Evolutionary conservation across 73 alveolate species (phyloP), one percentile per base, ranked within the genome.

Genomic region (Halteria grandinella): DNA sequence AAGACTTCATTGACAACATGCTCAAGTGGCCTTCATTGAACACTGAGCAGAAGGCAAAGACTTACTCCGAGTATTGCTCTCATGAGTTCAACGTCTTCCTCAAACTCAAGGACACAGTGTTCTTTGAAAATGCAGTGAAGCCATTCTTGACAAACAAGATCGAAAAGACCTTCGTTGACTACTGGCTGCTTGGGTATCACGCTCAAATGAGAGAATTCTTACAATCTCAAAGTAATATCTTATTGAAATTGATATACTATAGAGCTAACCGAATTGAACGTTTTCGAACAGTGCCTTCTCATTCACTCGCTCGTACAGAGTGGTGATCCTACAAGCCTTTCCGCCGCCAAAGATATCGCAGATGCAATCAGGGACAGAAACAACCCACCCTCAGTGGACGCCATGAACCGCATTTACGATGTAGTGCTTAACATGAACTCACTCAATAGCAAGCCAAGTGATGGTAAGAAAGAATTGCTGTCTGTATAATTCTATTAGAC

Each of bases 31-130:
- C 20, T 7, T 15, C 25, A 0, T 27, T 54, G 11, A 24, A 53
- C 6, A 3, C 8, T 1, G 78, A 80, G 33, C 69, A 86, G 54
- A 86, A 75, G 41, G 34, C 29, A 24, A 50, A 71, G 44, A 40
- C 24, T 21, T 79, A 54, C 41, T 62, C 84, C 18, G 58, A 86
- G 28, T 81, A n/a, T 37, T 20, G 34, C 53, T 58, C 73, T 21
- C 88, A 79, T 72, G 94, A 86, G 54, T 37, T 86, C 44, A 79
- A 86, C 51, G 24, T 80, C 45, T 86, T 86, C 83, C 21, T 86
- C 20, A 57, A 64, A 32, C n/a, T 45, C 17, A 79, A 79, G 32
- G 94, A 86, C 62, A 51, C 50, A 11, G 79, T 71, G 7, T 86
- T 63, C 78, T 86, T 80, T 50, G 86, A 69, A 25, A 54, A 41